A percentile compares a stretch with the other conserved stretches of the same genome.
These are phyloP conservation scores for Solanum chiquidenum DNA, from an alignment of 257 asterid species.

Conservation along the genomic window DNA sequence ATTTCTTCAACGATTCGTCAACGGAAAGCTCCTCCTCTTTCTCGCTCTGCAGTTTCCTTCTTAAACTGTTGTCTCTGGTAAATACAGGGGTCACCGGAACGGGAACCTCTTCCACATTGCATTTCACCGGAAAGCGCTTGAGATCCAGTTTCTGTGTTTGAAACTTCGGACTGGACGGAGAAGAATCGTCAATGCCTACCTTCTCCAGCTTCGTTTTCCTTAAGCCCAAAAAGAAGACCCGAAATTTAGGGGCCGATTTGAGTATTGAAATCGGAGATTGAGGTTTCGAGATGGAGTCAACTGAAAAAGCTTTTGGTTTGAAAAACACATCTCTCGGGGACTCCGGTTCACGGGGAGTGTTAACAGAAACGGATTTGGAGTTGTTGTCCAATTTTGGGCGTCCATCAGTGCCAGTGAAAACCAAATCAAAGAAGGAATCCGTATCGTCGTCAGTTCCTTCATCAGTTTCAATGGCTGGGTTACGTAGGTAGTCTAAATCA, in stretches of 20 bases:
- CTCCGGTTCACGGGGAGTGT: conserved; percentile 31
- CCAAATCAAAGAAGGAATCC: neutral
- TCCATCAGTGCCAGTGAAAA: neutral
- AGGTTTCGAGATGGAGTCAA: conserved; percentile 14
- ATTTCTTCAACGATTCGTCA: conserved; percentile 1
- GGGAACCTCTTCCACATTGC: neutral
- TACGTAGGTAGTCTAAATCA: conserved; percentile 7
- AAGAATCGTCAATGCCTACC: conserved; percentile 6
- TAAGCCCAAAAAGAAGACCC: conserved; percentile 41
- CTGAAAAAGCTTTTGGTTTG: conserved; percentile 10
- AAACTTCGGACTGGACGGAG: neutral
- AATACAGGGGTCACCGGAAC: conserved; percentile 3
- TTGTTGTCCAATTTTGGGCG: neutral
- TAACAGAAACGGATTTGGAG: conserved; percentile 1
- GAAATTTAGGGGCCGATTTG: conserved; percentile 51
- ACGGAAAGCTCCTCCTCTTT: conserved; percentile 10
- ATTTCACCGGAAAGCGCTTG: conserved; percentile 22
- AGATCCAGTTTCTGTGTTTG: conserved; percentile 9
- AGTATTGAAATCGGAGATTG: conserved; percentile 41
- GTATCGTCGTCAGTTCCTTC: neutral
- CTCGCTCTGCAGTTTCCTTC: conserved; percentile 2
- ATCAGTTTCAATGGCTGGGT: conserved; percentile 7
- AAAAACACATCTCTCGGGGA: conserved; percentile 33
- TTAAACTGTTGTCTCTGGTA: conserved; percentile 14
- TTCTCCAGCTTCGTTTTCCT: conserved; percentile 36